Conservation (phyloP, 2,329 filamentous ascomycete species). For the Monosporascus sp. region DNA sequence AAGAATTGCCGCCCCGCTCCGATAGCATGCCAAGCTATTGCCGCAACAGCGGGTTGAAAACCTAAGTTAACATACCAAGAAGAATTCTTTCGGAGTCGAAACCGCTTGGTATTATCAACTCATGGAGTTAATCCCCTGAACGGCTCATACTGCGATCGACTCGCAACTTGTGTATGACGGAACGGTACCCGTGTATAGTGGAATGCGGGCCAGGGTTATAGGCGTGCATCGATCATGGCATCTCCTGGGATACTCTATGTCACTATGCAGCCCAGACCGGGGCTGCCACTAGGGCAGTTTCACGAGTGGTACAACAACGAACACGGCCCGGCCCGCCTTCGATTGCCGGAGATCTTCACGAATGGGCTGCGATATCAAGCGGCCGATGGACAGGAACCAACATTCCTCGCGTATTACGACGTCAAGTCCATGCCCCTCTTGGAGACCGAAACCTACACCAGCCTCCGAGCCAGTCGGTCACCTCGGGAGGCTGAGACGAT, state of each 20-base stretch:
- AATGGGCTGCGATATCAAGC: constrained; percentile 79
- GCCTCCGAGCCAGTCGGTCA: constrained; percentile 55
- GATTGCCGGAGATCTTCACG: constrained; percentile 65
- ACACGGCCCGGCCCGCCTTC: constrained; percentile 76
- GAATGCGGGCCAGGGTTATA: no score
- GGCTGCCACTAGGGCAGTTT: constrained; percentile 64
- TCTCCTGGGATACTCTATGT: constrained; percentile 73
- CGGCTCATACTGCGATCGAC: no score
- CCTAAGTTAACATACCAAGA: no score
- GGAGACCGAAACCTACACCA: constrained; percentile 64
- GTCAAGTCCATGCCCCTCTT: constrained; percentile 69
- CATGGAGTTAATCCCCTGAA: no score
- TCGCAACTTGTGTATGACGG: no score
- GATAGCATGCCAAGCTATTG: neutral
- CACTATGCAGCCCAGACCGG: constrained; percentile 73
- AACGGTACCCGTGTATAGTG: no score
- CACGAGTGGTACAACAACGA: constrained; percentile 95
- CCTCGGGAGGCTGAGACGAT: constrained; percentile 50
- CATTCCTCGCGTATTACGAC: constrained; percentile 79
- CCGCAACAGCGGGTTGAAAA: neutral
- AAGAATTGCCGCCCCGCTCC: neutral
- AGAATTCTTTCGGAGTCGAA: no score
- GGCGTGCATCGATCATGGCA: constrained; percentile 28
- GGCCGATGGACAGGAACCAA: constrained; percentile 56
- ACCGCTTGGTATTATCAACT: no score